Evolutionary conservation across 2,329 filamentous ascomycete genomes (phyloP).

Genomic region (Trichoderma aggressivum): DNA sequence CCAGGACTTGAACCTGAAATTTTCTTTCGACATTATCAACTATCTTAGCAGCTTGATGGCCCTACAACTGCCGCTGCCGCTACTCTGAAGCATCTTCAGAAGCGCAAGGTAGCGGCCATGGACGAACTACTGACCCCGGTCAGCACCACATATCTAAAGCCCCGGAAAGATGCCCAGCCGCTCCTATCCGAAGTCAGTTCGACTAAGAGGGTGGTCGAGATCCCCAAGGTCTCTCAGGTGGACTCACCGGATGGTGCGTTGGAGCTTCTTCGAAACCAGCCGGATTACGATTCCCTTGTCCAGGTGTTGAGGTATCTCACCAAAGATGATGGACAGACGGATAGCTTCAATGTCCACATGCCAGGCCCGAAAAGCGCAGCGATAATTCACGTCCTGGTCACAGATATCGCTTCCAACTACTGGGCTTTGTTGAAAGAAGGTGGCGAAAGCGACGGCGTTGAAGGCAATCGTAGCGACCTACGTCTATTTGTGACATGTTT

Average conservation of each 20-base stretch:
- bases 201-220: constrained; percentile 11
- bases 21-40: background rate
- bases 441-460: constrained; percentile 18
- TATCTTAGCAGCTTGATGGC: background rate
- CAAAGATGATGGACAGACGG: constrained; percentile 22
- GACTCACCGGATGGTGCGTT: constrained; percentile 50
- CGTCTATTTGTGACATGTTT: constrained; percentile 61
- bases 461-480: constrained; percentile 33
- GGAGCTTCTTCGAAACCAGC: constrained; percentile 59
- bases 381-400: constrained; percentile 71
- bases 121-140: constrained; percentile 54
- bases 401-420: constrained; percentile 74
- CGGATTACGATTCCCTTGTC: constrained; percentile 56
- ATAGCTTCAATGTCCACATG: constrained; percentile 27
- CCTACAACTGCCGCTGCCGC: background rate
- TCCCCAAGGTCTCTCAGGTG: constrained; percentile 17
- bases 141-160: constrained; percentile 48
- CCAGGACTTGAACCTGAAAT: background rate
- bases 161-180: constrained; percentile 32
- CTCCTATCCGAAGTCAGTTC: constrained; percentile 38
- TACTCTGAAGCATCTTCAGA: background rate
- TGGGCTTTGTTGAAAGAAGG: constrained; percentile 63
- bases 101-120: constrained; percentile 38
- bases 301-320: constrained; percentile 52
- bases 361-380: constrained; percentile 69